These are phyloP conservation scores for Mycena filopes DNA, from an alignment of 768 basidiomycete genomes.

Conservation along the genomic window DNA sequence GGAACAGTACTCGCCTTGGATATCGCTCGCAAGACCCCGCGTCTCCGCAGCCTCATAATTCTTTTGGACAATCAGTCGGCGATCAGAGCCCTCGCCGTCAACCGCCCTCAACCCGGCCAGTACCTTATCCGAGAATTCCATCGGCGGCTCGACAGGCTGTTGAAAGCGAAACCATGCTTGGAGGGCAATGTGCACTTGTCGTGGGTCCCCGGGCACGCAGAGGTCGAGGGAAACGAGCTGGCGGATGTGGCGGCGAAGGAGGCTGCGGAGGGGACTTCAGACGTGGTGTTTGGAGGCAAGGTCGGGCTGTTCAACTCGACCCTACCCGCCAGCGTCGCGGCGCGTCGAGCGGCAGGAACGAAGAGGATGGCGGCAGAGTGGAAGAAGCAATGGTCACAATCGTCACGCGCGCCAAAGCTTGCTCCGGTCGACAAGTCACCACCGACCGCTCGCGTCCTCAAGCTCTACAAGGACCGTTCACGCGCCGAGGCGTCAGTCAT, in stretches of 20 bases:
- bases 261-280: conserved; percentile 22
- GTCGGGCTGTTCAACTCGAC: background rate
- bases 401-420: background rate
- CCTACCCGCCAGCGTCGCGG: conserved; percentile 10
- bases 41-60: background rate
- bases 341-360: conserved; percentile 2
- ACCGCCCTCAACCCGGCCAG: background rate
- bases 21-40: background rate
- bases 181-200: too few relatives aligned
- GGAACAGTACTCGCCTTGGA: conserved; percentile 28
- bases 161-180: too few relatives aligned
- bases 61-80: conserved; percentile 33
- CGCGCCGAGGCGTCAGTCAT: conserved; percentile 21
- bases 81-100: background rate
- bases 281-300: background rate
- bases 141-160: too few relatives aligned
- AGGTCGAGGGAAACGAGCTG: too few relatives aligned
- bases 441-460: conserved; percentile 6
- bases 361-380: background rate
- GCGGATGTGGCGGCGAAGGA: too few relatives aligned
- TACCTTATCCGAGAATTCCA: conserved; percentile 9
- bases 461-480: conserved; percentile 12
- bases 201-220: too few relatives aligned
- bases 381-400: background rate
- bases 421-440: conserved; percentile 4